A percentile compares a stretch with the other conserved stretches of the same genome.
phyloP scores from a whole-genome alignment of 768 basidiomycete genomes.

The Lenzites betulinus region DNA sequence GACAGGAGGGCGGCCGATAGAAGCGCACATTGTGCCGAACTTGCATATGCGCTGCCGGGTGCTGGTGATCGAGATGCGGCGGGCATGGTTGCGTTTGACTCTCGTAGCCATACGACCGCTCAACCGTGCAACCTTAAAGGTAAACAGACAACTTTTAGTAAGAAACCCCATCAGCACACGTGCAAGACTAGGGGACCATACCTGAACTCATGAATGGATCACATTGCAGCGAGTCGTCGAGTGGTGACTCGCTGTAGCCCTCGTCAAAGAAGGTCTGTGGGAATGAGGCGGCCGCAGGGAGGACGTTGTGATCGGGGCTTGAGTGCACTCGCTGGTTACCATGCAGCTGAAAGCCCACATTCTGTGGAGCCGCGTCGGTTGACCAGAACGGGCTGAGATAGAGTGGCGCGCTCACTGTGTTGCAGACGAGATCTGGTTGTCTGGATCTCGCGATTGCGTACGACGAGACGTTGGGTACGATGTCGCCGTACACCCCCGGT shows the following conservation, averaged over 20 bases:
- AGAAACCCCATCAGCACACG: not conserved
- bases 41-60: not conserved
- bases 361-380: not conserved
- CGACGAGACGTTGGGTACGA: not conserved
- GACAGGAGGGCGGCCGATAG: conserved; percentile 12
- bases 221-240: conserved; percentile 4
- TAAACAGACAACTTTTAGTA: not conserved
- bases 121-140: conserved; percentile 8
- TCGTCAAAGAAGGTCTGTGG: conserved; percentile 6
- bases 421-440: conserved; percentile 2
- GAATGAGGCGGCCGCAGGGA: conserved; percentile 2
- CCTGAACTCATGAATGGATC: conserved; percentile 8
- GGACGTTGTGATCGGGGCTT: not conserved
- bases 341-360: not conserved
- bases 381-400: not conserved
- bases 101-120: not conserved
- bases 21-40: conserved; percentile 3
- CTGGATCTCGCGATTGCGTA: not conserved
- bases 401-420: conserved; percentile 10
- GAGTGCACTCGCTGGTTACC: not conserved
- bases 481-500: not conserved
- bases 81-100: not conserved
- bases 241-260: conserved; percentile 13
- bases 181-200: not conserved
- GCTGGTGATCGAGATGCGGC: conserved; percentile 5